Evolutionary conservation across 176 grass and related monocot species (phyloP), one percentile per base, ranked within the genome.

Genomic region (Themeda triandra): DNA sequence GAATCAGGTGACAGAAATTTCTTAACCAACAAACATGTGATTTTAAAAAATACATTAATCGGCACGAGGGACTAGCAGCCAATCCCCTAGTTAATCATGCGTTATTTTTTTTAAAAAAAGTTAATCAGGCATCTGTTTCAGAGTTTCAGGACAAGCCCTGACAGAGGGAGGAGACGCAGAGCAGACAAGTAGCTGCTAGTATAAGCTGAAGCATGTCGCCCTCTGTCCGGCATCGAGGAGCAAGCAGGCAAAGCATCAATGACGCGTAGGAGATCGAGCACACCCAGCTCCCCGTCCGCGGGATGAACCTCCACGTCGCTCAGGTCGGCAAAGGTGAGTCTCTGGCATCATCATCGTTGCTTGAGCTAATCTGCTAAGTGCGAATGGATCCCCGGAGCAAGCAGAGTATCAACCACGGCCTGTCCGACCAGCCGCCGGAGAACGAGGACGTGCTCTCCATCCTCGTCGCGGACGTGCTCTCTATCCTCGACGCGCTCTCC

Each of bases 381-480:
- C n/a, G n/a, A n/a, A n/a, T n/a, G n/a, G n/a, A n/a, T n/a, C n/a
- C n/a, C n/a, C n/a, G n/a, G n/a, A n/a, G n/a, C n/a, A n/a, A n/a
- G n/a, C n/a, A n/a, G n/a, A n/a, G n/a, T n/a, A n/a, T n/a, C n/a
- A n/a, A n/a, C n/a, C n/a, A n/a, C 74, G 92, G 92, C 0, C 88
- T 93, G 13, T 93, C 92, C 0, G 86, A 76, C 66, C 88, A 86
- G 82, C 92, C 92, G 51, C 42, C 88, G 74, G 88, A 86, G 73
- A 5, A 77, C 15, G 70, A 83, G 54, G 80, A 46, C n/a, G n/a
- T n/a, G n/a, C n/a, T n/a, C n/a, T n/a, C n/a, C 0, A 75, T 83
- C 69, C 85, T 93, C 75, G 79, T 86, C 53, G 83, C 63, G 9
- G 88, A 93, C 59, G 69, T 93, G 54, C 63, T 93, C 10, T 69